Conservation (phyloP, 768 basidiomycete species). For the Lentinus brumalis region DNA sequence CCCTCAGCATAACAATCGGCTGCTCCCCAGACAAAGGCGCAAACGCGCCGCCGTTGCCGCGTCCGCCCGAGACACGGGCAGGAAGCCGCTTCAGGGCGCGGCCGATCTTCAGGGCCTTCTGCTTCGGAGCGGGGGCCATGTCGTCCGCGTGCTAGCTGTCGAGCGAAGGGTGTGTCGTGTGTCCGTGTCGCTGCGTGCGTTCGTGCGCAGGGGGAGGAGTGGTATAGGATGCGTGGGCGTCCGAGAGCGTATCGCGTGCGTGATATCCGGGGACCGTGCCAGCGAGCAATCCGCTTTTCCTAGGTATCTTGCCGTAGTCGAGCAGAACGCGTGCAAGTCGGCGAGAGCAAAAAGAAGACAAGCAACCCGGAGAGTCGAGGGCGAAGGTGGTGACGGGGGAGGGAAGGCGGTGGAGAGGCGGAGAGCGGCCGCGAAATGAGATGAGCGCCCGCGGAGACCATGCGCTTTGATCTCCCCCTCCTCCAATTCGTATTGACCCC, state of each 20-base stretch:
- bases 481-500: background rate
- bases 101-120: conserved; percentile 52
- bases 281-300: no score
- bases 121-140: conserved; percentile 38
- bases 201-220: no score
- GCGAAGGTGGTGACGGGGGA: background rate
- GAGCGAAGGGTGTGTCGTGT: background rate
- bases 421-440: background rate
- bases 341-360: background rate
- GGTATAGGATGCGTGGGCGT: no score
- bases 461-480: background rate
- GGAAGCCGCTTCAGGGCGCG: conserved; percentile 63
- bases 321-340: background rate
- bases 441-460: background rate
- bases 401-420: background rate
- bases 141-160: background rate
- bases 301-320: background rate
- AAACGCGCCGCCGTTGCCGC: conserved; percentile 38
- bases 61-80: conserved; percentile 44
- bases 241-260: no score
- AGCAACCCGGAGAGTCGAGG: background rate
- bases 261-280: no score
- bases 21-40: conserved; percentile 59
- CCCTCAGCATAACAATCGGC: conserved; percentile 64
- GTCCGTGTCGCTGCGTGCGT: background rate